Base-by-base conservation (phyloP, 306 rosid genomes). In the Glycyrrhiza uralensis region DNA sequence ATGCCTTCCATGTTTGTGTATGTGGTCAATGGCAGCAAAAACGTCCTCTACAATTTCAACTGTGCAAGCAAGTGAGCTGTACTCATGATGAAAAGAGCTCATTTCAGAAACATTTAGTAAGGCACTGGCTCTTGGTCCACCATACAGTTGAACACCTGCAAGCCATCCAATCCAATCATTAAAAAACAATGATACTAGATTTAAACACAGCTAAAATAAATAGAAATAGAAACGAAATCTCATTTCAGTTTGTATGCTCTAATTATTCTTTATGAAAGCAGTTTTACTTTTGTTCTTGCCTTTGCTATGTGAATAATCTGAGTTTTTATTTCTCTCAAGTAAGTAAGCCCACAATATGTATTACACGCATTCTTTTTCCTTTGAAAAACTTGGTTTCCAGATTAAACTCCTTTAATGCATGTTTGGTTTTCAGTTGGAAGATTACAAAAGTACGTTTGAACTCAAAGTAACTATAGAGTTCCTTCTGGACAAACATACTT, bases 1-100 rank as follows among this genome's bases (percentile, higher is more conserved):
- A 35, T 80, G 78, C 98, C 97, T 91, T 85, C 94, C 98, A 78
- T 87, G 76, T 67, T 72, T 65, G 68, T 83, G 78, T 66, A 93
- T 91, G 84, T 89, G 98, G 51, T 87, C 81, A 80, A 89, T 85
- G 66, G 98, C 98, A 66, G 86, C 81, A 55, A 42, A 72, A 20
- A 93, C 87, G 54, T 93, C 95, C 15, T 87, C 97, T 32, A 91
- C 97, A 45, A 93, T 82, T 82, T 93, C 97, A 54, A 93, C 66
- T 17, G 96, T 80, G 86, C 96, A 93, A 58, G 96, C 85, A 80
- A 87, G 50, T 62, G 90, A 83, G 69, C 92, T 86, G 64, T 88
- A 91, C 78, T 93, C 98, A 3, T 82, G 86, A 82, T 89, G 92
- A 57, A 89, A 82, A 6, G 85, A 78, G 54, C 62, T 51, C 19